These are phyloP conservation scores for Phytopythium oedochilum DNA, from an alignment of 352 stramenopile species.

Conservation along the genomic window DNA sequence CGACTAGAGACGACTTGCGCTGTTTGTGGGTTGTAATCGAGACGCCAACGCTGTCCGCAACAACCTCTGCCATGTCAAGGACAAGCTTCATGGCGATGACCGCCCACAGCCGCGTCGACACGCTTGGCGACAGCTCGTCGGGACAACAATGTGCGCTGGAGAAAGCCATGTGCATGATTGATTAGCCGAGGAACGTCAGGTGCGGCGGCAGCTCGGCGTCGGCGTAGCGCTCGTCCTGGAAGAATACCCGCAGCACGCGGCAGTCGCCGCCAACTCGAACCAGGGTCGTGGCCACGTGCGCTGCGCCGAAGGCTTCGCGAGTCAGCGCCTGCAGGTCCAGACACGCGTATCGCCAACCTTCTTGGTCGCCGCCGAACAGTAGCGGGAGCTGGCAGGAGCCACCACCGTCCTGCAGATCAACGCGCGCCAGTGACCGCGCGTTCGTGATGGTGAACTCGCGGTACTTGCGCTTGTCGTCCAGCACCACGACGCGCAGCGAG, in stretches of 20 bases:
- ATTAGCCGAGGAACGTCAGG: constrained; percentile 58
- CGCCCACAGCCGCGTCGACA: too few relatives aligned
- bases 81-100: too few relatives aligned
- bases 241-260: constrained; percentile 69
- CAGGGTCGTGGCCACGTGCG: constrained; percentile 68
- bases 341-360: constrained; percentile 69
- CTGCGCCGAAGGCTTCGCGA: constrained; percentile 56
- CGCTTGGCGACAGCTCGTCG: too few relatives aligned
- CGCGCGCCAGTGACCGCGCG: constrained; percentile 51
- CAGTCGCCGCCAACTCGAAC: constrained; percentile 61
- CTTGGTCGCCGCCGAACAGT: constrained; percentile 23
- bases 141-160: too few relatives aligned
- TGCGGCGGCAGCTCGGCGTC: constrained; percentile 61
- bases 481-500: constrained; percentile 58
- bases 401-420: constrained; percentile 22
- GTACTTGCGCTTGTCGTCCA: constrained; percentile 69
- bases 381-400: constrained; percentile 57
- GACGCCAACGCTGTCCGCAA: too few relatives aligned
- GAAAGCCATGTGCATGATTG: constrained; percentile 6
- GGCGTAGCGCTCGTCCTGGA: constrained; percentile 74
- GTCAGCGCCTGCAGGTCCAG: constrained; percentile 74
- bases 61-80: too few relatives aligned
- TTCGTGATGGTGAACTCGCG: constrained; percentile 67
- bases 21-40: too few relatives aligned
- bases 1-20: too few relatives aligned